These are phyloP conservation scores for Peterozyma toletana DNA, from an alignment of 805 yeast genomes.

Conservation along the genomic window DNA sequence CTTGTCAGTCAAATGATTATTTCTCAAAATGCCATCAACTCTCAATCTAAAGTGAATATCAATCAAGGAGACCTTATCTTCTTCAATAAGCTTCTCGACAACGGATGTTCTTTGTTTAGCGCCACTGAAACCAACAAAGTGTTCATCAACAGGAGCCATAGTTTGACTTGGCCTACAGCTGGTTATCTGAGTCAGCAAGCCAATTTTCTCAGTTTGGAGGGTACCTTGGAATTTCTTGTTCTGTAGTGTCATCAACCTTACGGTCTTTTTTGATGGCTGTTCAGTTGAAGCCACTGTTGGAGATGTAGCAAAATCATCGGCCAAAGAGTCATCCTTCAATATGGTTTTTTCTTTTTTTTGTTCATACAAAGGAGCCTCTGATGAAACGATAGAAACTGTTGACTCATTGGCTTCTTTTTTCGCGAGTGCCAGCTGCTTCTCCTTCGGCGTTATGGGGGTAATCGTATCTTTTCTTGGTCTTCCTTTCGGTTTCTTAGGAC, in stretches of 20 bases:
- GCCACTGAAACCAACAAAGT: conserved; percentile 8
- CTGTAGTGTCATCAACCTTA: neutral
- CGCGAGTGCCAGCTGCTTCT: no score
- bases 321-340: neutral
- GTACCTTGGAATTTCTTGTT: neutral
- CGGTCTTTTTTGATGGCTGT: neutral
- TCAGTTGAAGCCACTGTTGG: neutral
- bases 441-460: neutral
- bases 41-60: conserved; percentile 31
- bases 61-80: conserved; percentile 37
- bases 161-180: neutral
- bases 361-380: neutral
- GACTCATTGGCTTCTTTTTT: neutral
- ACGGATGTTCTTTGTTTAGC: conserved; percentile 35
- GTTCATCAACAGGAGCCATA: neutral
- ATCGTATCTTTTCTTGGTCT: neutral
- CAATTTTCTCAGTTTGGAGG: neutral
- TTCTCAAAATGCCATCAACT: conserved; percentile 33
- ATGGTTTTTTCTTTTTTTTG: neutral
- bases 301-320: neutral
- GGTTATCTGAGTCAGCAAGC: neutral
- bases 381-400: neutral
- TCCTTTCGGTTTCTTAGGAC: neutral
- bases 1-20: conserved; percentile 38
- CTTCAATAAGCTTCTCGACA: conserved; percentile 31